Percentiles rank a stretch among this genome's conserved stretches.
These are phyloP conservation scores for Rubroshorea leprosula DNA, from an alignment of 345 rosid genomes.

Conservation along the genomic window DNA sequence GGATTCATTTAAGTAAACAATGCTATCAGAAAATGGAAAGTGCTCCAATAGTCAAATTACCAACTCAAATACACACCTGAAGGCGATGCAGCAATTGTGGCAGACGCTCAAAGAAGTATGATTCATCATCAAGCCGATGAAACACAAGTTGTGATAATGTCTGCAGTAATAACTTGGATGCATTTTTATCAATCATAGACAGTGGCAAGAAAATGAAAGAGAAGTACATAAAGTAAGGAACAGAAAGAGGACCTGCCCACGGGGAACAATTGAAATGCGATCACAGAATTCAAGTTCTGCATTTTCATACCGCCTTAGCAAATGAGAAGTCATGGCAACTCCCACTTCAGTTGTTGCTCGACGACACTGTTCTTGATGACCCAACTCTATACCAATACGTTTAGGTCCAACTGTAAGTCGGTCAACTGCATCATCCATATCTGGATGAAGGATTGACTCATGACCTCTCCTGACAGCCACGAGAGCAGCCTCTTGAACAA, in stretches of 20 bases:
- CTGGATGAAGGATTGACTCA: conserved; percentile 61
- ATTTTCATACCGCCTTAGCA: conserved; percentile 64
- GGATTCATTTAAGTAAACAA: conserved; percentile 5
- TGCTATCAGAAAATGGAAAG: neutral
- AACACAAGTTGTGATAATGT: conserved; percentile 80
- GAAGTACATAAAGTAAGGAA: conserved; percentile 17
- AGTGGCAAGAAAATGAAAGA: neutral
- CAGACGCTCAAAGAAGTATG: conserved; percentile 82
- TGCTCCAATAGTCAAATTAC: conserved; percentile 8
- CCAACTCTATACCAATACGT: conserved; percentile 69
- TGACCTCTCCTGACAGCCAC: conserved; percentile 89
- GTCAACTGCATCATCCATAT: conserved; percentile 90
- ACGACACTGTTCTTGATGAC: conserved; percentile 83
- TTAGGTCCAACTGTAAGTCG: conserved; percentile 93
- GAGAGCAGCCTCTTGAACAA: conserved; percentile 91
- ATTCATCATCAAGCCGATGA: conserved; percentile 81
- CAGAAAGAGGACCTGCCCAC: conserved; percentile 64
- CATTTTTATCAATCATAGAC: neutral
- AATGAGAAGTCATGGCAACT: conserved; percentile 81
- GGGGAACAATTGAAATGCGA: conserved; percentile 83
- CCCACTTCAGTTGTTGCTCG: conserved; percentile 95
- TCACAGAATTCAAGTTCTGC: conserved; percentile 79
- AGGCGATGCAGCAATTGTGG: conserved; percentile 91
- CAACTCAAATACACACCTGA: conserved; percentile 60
- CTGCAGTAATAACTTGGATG: conserved; percentile 29